A percentile compares a stretch with the other conserved stretches of the same genome.
Conservation (phyloP, 345 rosid genomes). For the Punica granatum region DNA sequence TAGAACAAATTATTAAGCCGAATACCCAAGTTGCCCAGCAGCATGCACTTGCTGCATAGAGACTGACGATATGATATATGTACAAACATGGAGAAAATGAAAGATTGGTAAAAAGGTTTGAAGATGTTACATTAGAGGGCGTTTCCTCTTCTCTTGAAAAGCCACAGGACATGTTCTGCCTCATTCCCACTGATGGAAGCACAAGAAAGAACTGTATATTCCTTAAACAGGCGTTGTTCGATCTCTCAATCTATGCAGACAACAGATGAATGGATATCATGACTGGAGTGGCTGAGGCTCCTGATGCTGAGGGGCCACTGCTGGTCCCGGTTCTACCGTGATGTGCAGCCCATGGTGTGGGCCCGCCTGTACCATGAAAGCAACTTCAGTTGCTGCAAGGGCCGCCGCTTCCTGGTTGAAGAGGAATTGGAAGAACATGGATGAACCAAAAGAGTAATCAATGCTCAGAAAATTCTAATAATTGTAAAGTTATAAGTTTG, state of each 20-base stretch:
- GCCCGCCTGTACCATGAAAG: slow-evolving; percentile 81
- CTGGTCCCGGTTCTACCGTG: slow-evolving; percentile 52
- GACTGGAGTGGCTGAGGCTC: slow-evolving; percentile 24
- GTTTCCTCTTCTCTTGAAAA: background rate
- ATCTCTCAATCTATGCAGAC: background rate
- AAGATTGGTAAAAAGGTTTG: background rate
- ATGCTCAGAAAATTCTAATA: no score
- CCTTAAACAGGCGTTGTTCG: background rate
- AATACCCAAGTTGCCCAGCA: background rate
- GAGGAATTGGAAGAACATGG: background rate
- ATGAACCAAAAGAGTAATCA: background rate
- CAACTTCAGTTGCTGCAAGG: slow-evolving; percentile 79
- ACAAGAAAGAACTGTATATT: background rate
- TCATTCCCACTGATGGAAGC: slow-evolving; percentile 1
- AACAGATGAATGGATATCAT: background rate
- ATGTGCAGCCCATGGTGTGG: slow-evolving; percentile 71
- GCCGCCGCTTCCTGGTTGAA: slow-evolving; percentile 82
- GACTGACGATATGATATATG: background rate
- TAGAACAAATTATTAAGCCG: background rate
- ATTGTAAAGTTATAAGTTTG: no score
- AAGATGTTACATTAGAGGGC: background rate
- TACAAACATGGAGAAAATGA: background rate
- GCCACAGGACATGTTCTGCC: background rate
- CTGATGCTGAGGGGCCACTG: slow-evolving; percentile 36
- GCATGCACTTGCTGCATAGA: background rate